A percentile compares a stretch with the other conserved stretches of the same genome.
phyloP scores from a whole-genome alignment of 257 asterid species.

The Plectranthus barbatus region DNA sequence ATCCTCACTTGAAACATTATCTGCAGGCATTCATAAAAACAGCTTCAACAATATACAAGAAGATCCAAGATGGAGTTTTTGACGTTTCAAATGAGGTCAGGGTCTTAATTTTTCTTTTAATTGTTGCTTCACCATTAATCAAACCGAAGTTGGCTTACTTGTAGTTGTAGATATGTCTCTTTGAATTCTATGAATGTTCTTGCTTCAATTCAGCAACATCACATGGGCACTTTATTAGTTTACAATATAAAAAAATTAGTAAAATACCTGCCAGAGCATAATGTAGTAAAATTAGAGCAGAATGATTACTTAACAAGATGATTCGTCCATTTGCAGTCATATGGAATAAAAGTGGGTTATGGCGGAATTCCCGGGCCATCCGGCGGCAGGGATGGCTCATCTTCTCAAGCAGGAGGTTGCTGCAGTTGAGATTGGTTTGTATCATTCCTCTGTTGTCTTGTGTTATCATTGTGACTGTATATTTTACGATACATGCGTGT shows the following conservation, averaged over 20 bases:
- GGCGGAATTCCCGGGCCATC: conserved; percentile 76
- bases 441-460: not conserved
- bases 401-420: conserved; percentile 83
- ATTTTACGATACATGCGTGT: conserved; percentile 2
- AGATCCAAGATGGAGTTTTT: conserved; percentile 90
- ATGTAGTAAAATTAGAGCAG: too few relatives aligned
- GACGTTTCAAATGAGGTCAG: conserved; percentile 93
- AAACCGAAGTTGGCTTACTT: conserved; percentile 1
- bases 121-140: not conserved
- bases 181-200: not conserved
- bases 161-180: not conserved
- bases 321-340: conserved; percentile 45
- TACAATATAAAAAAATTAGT: not conserved
- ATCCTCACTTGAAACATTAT: conserved; percentile 10
- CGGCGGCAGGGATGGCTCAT: conserved; percentile 65
- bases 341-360: conserved; percentile 86
- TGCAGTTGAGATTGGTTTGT: conserved; percentile 45
- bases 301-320: not conserved
- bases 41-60: conserved; percentile 81
- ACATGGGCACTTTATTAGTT: not conserved
- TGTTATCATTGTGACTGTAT: conserved; percentile 9
- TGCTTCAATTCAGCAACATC: conserved; percentile 1
- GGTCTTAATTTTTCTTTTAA: not conserved
- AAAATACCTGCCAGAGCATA: not conserved
- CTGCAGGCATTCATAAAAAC: conserved; percentile 82